A percentile compares a stretch with the other conserved stretches of the same genome.
Evolutionary conservation across 495 filamentous ascomycete genomes (phyloP).

Genomic region (Penicillium macrosclerotiorum): DNA sequence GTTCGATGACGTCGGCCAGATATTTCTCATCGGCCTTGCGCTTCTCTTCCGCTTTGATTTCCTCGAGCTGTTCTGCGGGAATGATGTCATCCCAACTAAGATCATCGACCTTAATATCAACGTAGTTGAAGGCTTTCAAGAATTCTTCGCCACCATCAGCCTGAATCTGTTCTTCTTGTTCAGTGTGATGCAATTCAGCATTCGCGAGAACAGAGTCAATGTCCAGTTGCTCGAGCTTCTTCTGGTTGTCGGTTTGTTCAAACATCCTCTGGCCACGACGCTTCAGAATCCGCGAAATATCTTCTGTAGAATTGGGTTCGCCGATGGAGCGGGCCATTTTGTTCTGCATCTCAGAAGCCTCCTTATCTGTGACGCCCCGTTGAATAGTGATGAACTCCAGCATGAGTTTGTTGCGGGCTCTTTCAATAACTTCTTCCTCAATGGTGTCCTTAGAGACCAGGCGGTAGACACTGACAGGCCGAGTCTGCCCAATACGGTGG

Average conservation of each 20-base stretch:
- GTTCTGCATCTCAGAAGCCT: constrained; percentile 67
- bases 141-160: constrained; percentile 93
- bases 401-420: constrained; percentile 95
- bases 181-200: constrained; percentile 92
- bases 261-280: constrained; percentile 96
- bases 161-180: constrained; percentile 83
- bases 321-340: constrained; percentile 58
- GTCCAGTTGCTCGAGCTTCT: constrained; percentile 95
- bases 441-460: constrained; percentile 97
- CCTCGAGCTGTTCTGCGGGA: constrained; percentile 84
- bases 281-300: constrained; percentile 91
- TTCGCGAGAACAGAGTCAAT: constrained; percentile 95
- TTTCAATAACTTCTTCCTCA: constrained; percentile 94
- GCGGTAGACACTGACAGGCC: constrained; percentile 90
- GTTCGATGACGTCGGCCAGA: constrained; percentile 76
- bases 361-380: constrained; percentile 89
- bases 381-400: constrained; percentile 99
- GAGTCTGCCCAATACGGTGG: constrained; percentile 95
- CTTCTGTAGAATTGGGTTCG: constrained; percentile 83
- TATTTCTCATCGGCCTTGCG: constrained; percentile 78
- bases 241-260: constrained; percentile 91
- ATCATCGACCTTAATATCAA: constrained; percentile 90
- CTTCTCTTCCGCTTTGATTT: constrained; percentile 85
- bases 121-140: constrained; percentile 81
- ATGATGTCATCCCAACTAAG: constrained; percentile 98